Evolutionary conservation across 495 filamentous ascomycete genomes (phyloP).

Genomic region (Hyaloscypha variabilis): DNA sequence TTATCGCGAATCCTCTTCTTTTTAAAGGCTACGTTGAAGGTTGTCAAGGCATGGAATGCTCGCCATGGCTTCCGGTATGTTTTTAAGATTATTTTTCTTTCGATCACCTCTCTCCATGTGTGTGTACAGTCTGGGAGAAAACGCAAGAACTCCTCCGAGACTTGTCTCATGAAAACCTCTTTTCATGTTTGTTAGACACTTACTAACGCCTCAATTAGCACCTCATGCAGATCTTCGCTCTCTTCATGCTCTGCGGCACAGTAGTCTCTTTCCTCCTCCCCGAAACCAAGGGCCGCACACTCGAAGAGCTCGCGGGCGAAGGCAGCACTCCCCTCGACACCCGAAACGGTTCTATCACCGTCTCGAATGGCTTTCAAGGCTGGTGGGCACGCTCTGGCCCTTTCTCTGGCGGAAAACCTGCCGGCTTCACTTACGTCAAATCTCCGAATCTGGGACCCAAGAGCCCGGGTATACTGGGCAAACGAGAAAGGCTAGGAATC

Average conservation of each 20-base stretch:
- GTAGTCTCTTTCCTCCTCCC: constrained; percentile 59
- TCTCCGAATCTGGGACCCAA: constrained; percentile 16
- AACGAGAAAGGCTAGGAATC: constrained; percentile 27
- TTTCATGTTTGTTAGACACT: no score
- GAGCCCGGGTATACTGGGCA: constrained; percentile 25
- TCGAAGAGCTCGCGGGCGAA: constrained; percentile 61
- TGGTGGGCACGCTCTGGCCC: constrained; percentile 21
- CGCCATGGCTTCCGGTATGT: constrained; percentile 28
- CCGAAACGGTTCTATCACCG: not conserved
- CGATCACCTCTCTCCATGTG: no score
- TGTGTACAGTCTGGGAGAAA: not conserved
- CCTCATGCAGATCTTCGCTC: constrained; percentile 31
- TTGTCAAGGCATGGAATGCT: constrained; percentile 20
- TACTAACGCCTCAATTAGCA: constrained; percentile 3
- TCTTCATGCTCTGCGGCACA: constrained; percentile 31
- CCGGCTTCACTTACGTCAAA: constrained; percentile 19
- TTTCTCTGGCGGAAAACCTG: constrained; percentile 25
- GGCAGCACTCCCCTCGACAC: constrained; percentile 9
- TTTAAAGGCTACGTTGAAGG: constrained; percentile 37
- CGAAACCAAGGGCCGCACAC: constrained; percentile 60
- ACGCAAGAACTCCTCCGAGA: no score
- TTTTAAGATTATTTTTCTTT: not conserved
- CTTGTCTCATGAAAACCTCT: no score
- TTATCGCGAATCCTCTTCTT: constrained; percentile 52
- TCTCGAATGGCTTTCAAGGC: not conserved